phyloP scores from a whole-genome alignment of 176 grass and related monocot species.

The Aegilops speltoides region DNA sequence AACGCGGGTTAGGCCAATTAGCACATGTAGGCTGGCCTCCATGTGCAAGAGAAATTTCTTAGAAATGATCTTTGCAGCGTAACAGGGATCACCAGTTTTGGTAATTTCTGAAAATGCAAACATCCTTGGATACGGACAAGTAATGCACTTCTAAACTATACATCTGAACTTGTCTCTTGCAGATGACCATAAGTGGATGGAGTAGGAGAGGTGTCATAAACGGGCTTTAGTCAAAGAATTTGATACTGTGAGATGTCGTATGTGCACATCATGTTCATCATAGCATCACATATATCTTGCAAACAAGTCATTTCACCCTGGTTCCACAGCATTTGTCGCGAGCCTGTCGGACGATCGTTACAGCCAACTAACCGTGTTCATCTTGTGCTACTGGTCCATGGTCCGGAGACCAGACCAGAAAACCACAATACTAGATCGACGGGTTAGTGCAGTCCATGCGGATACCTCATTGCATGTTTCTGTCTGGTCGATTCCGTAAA shows the following conservation, averaged over 20 bases:
- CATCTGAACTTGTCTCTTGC: neutral
- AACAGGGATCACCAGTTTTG: too few species aligned
- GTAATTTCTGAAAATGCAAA: too few species aligned
- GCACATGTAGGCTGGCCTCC: too few species aligned
- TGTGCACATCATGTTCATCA: neutral
- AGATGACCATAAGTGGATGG: neutral
- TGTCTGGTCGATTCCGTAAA: neutral
- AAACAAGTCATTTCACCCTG: neutral
- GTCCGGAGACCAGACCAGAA: neutral
- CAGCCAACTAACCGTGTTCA: constrained; percentile 10
- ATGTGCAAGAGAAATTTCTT: too few species aligned
- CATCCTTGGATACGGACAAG: too few species aligned
- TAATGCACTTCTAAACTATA: too few species aligned
- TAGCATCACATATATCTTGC: neutral
- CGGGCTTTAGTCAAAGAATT: constrained; percentile 25
- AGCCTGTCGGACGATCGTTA: neutral
- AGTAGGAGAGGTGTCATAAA: neutral
- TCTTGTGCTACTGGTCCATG: neutral
- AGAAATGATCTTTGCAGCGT: too few species aligned
- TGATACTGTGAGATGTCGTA: neutral
- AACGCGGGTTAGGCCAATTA: too few species aligned
- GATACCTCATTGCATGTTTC: neutral
- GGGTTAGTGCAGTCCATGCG: neutral
- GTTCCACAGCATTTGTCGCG: neutral
- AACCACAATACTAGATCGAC: neutral